A percentile compares a stretch with the other conserved stretches of the same genome.
Conservation (phyloP, 2,329 filamentous ascomycete genomes). For the Amauroascus verrucosus region DNA sequence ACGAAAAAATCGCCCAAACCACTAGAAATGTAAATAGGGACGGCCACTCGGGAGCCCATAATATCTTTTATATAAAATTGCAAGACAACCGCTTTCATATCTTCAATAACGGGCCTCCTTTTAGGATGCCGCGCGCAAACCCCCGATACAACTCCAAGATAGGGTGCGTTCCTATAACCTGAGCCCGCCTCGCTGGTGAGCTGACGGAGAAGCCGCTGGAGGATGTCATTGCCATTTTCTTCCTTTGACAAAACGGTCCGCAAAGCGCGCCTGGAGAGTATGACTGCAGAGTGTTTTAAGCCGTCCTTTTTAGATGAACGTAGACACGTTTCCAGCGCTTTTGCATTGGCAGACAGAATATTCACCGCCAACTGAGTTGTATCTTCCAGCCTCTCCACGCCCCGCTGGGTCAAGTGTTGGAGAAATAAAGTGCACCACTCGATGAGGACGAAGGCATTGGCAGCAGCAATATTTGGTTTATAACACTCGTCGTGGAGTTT, state of each 20-base stretch:
- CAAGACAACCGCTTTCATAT: conserved; percentile 61
- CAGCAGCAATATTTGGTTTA: conserved; percentile 66
- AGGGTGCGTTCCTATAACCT: conserved; percentile 59
- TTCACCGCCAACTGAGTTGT: conserved; percentile 49
- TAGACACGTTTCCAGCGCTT: conserved; percentile 67
- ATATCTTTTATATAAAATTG: conserved; percentile 79
- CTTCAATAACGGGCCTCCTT: conserved; percentile 52
- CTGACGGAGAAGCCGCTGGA: conserved; percentile 53
- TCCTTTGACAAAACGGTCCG: conserved; percentile 58
- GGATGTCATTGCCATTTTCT: conserved; percentile 48
- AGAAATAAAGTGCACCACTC: conserved; percentile 82
- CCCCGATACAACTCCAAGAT: conserved; percentile 78
- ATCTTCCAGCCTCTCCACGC: conserved; percentile 47
- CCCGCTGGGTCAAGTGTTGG: conserved; percentile 51
- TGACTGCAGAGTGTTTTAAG: conserved; percentile 61
- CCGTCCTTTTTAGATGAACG: conserved; percentile 53
- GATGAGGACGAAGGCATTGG: conserved; percentile 75
- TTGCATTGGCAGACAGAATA: conserved; percentile 58
- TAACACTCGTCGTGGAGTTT: conserved; percentile 61
- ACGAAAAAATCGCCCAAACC: conserved; percentile 74
- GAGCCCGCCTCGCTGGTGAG: conserved; percentile 59
- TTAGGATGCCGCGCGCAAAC: conserved; percentile 64
- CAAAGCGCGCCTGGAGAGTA: conserved; percentile 68
- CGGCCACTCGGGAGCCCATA: conserved; percentile 60
- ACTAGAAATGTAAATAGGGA: conserved; percentile 61